Percentiles rank a stretch among this genome's conserved stretches.
These are phyloP conservation scores for Candida pseudoviswanathii DNA, from an alignment of 1,139 yeast species.

Conservation along the genomic window DNA sequence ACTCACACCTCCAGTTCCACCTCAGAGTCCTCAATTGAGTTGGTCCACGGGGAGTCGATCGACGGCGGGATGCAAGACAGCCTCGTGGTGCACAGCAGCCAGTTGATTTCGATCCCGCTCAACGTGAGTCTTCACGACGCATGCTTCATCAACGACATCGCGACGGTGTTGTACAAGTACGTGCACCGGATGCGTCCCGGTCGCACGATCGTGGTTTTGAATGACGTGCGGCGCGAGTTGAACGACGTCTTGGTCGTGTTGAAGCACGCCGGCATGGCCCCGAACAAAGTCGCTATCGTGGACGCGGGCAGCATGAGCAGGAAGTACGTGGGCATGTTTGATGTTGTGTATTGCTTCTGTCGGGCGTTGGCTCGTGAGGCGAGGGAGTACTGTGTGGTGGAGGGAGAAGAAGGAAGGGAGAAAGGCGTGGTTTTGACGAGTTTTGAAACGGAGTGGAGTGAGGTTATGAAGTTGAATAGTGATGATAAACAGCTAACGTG, in stretches of 20 bases:
- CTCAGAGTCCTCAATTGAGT: constrained; percentile 11
- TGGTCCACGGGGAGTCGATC: constrained; percentile 37
- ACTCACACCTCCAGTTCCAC: constrained; percentile 8
- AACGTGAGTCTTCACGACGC: constrained; percentile 41
- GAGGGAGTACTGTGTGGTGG: constrained; percentile 18
- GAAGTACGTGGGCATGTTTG: constrained; percentile 23
- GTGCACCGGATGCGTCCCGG: constrained; percentile 14
- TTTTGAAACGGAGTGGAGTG: constrained; percentile 11
- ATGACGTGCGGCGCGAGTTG: constrained; percentile 31
- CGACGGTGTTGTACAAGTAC: constrained; percentile 37
- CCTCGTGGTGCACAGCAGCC: constrained; percentile 30
- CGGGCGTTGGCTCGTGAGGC: constrained; percentile 25
- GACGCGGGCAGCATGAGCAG: constrained; percentile 23
- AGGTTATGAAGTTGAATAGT: constrained; percentile 29
- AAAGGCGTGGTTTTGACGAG: constrained; percentile 17
- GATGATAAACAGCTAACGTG: constrained; percentile 31
- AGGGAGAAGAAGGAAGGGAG: too few relatives aligned
- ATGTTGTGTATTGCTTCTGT: constrained; percentile 24
- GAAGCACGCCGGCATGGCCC: constrained; percentile 32
- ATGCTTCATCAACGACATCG: constrained; percentile 36
- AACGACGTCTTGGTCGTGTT: constrained; percentile 41
- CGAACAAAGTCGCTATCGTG: constrained; percentile 28
- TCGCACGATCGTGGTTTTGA: constrained; percentile 30
- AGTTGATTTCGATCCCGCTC: constrained; percentile 30
- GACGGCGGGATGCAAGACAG: constrained; percentile 48